Conservation (phyloP, 805 yeast species). For the Debaryomyces hansenii region DNA sequence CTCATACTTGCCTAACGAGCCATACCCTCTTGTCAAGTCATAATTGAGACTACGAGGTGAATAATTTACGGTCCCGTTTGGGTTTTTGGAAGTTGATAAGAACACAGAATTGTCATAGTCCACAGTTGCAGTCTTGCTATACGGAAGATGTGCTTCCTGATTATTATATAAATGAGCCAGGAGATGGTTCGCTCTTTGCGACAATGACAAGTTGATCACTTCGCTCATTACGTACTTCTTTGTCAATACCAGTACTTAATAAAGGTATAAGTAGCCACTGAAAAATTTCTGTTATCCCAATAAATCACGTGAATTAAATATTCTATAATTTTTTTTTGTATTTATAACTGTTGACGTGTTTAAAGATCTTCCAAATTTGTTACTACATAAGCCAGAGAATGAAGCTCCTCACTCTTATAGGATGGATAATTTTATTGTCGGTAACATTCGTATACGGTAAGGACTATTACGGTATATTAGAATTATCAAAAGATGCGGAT, state of each 20-base stretch:
- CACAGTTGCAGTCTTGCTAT: slow-evolving; percentile 45
- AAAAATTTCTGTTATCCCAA: too few relatives aligned
- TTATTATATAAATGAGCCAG: slow-evolving; percentile 77
- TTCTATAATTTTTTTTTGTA: too few relatives aligned
- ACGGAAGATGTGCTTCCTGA: slow-evolving; percentile 70
- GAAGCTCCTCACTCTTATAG: background rate
- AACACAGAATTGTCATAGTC: slow-evolving; percentile 47
- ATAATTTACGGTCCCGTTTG: slow-evolving; percentile 44
- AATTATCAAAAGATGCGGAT: slow-evolving; percentile 63
- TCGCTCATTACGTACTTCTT: slow-evolving; percentile 56
- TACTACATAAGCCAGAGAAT: background rate
- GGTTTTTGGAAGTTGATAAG: slow-evolving; percentile 15
- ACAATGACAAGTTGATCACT: slow-evolving; percentile 66
- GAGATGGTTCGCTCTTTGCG: slow-evolving; percentile 75
- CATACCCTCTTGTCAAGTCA: slow-evolving; percentile 78
- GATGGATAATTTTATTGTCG: slow-evolving; percentile 3
- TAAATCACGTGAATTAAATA: too few relatives aligned
- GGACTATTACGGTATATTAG: slow-evolving; percentile 64
- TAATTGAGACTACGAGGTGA: slow-evolving; percentile 83
- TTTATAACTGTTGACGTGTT: slow-evolving; percentile 1
- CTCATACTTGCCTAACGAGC: slow-evolving; percentile 60
- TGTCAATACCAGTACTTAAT: too few relatives aligned
- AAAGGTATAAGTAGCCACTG: too few relatives aligned
- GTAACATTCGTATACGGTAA: slow-evolving; percentile 19
- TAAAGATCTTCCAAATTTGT: background rate